phyloP scores from a whole-genome alignment of 805 yeast genomes.

The Lachancea quebecensis region DNA sequence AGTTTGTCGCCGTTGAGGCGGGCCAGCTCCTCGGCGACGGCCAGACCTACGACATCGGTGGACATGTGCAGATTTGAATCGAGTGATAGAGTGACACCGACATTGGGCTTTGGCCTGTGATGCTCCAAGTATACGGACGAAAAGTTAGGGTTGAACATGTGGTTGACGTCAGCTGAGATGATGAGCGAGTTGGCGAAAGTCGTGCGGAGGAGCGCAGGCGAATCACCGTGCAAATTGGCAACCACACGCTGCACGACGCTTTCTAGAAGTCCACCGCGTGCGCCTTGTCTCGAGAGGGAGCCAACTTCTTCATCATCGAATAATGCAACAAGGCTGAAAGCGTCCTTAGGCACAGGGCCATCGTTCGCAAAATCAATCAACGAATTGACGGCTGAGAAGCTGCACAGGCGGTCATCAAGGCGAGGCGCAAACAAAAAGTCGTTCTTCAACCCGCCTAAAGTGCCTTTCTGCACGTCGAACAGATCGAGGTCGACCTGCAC shows the following conservation, averaged over 20 bases:
- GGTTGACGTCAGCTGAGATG: slow-evolving; percentile 79
- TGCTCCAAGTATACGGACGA: slow-evolving; percentile 59
- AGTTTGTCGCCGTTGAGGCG: slow-evolving; percentile 53
- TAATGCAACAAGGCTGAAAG: slow-evolving; percentile 54
- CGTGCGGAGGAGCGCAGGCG: slow-evolving; percentile 30
- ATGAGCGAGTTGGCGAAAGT: slow-evolving; percentile 70
- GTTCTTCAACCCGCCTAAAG: slow-evolving; percentile 66
- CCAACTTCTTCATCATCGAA: slow-evolving; percentile 85
- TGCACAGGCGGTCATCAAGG: slow-evolving; percentile 77
- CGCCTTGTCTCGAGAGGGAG: slow-evolving; percentile 73
- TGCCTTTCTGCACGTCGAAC: slow-evolving; percentile 75
- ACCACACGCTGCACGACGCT: slow-evolving; percentile 52
- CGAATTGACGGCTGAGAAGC: slow-evolving; percentile 62
- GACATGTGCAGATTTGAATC: slow-evolving; percentile 83
- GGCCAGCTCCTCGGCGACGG: slow-evolving; percentile 66
- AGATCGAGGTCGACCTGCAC: slow-evolving; percentile 69
- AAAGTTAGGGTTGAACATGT: slow-evolving; percentile 76
- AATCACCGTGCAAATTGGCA: slow-evolving; percentile 21
- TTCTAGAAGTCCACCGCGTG: slow-evolving; percentile 69
- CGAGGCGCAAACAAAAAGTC: slow-evolving; percentile 81
- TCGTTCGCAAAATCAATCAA: slow-evolving; percentile 44
- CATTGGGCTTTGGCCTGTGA: slow-evolving; percentile 76
- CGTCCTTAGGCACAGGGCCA: slow-evolving; percentile 33
- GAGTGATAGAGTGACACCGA: slow-evolving; percentile 60
- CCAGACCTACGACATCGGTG: slow-evolving; percentile 67